phyloP scores from a whole-genome alignment of 345 rosid genomes.

The Linum usitatissimum region DNA sequence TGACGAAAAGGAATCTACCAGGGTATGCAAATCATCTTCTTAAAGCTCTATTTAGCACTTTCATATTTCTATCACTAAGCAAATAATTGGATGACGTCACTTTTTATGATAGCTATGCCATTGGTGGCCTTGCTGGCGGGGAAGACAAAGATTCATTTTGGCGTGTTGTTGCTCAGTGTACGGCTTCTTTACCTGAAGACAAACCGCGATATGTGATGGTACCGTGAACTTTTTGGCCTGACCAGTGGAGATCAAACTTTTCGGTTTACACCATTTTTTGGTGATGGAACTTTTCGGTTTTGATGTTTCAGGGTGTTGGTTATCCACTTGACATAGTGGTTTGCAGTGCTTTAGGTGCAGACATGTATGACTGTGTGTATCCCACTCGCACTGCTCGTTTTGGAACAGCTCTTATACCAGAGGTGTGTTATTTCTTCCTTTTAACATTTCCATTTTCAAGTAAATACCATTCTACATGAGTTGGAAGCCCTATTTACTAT shows the following conservation, averaged over 20 bases:
- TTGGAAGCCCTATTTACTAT: neutral
- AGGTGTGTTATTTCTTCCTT: constrained; percentile 32
- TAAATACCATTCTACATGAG: neutral
- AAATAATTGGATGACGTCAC: constrained; percentile 19
- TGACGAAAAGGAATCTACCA: constrained; percentile 65
- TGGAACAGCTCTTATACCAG: constrained; percentile 70
- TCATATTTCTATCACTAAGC: constrained; percentile 2
- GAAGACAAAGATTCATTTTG: constrained; percentile 88
- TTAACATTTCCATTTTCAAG: neutral
- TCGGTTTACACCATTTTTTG: constrained; percentile 3
- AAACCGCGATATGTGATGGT: constrained; percentile 88
- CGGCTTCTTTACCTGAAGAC: constrained; percentile 62
- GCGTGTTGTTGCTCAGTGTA: constrained; percentile 83
- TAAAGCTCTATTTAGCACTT: neutral
- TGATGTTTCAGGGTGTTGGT: constrained; percentile 58
- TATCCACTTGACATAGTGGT: constrained; percentile 75
- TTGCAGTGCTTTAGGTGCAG: constrained; percentile 83
- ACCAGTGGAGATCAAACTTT: neutral
- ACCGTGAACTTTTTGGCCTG: constrained; percentile 9
- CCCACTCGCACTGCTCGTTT: constrained; percentile 84
- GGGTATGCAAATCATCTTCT: constrained; percentile 35
- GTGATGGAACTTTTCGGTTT: neutral
- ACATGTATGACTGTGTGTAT: constrained; percentile 74
- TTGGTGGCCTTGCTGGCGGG: constrained; percentile 85
- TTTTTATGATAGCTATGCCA: constrained; percentile 64